Base-by-base conservation (phyloP, 2,329 filamentous ascomycete genomes). In the Fusarium scirpi region DNA sequence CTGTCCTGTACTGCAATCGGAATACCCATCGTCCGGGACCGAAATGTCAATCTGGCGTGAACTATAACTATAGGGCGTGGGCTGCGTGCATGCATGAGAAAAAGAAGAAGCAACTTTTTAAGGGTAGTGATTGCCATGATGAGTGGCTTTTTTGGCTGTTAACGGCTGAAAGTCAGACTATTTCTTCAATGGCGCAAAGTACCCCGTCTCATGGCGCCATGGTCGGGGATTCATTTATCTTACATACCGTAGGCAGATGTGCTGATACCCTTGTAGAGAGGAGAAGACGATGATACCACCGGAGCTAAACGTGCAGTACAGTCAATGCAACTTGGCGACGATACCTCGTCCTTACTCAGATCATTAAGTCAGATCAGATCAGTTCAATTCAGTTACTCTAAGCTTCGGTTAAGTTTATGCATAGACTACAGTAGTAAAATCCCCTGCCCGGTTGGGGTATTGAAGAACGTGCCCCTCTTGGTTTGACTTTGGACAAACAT, bases 341-440 rank as follows among this genome's bases (percentile, higher is more conserved):
- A 65, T 47, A 62, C 54, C 65, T 70, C 44, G 45, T 32, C 67
- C 64, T 65, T 63, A 63, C 60, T 75, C 69, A 63, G 61, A 58
- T 62, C 69, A 75, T 75, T 58, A 67, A 73, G 73, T 73, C 71
- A 71, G 25, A 75, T 74, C 71, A 71, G 25, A 74, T 74, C 18
- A 38, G 72, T 74, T 44, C 20, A 24, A 24, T 25, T 44, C 41
- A 11, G 41, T 44, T 44, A n/a, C 41, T 44, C 20, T 44, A 44
- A 44, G 41, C 41, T 44, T 44, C 15, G 13, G 34, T 38, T 38
- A 38, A 38, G 34, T 38, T n/a, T 38, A 38, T 38, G 34, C 34
- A 38, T 38, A 38, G 18, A 11, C 18, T 38, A 38, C 11, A n/a
- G 34, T 38, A 38, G 34, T n/a, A 38, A 38, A 18, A 38, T 16